Conservation (phyloP, 1,284 basidiomycete genomes). For the Puccinia novopanici region DNA sequence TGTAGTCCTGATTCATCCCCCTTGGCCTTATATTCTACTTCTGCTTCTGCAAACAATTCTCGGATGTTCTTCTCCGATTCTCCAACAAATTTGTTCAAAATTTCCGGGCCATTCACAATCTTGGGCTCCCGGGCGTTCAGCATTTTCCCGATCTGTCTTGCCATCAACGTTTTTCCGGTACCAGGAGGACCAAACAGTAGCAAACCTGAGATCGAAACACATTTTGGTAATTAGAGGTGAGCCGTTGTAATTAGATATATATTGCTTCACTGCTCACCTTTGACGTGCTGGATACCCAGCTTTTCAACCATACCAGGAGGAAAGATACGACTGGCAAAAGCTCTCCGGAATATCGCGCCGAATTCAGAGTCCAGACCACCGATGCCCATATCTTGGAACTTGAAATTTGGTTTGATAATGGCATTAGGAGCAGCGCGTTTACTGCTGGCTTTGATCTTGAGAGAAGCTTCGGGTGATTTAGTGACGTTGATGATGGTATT, state of each 20-base stretch:
- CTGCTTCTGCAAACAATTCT: slow-evolving; percentile 95
- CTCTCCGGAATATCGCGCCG: slow-evolving; percentile 93
- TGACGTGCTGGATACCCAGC: slow-evolving; percentile 97
- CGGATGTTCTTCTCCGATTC: slow-evolving; percentile 98
- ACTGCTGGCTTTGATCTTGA: slow-evolving; percentile 88
- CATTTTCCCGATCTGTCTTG: slow-evolving; percentile 99
- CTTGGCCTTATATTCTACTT: slow-evolving; percentile 98
- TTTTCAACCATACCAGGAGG: slow-evolving; percentile 95
- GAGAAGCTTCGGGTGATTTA: slow-evolving; percentile 75
- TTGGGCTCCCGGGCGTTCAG: slow-evolving; percentile 97
- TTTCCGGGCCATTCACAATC: slow-evolving; percentile 97
- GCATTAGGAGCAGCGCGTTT: slow-evolving; percentile 91
- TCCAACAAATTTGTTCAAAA: slow-evolving; percentile 96
- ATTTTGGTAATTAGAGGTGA: neutral
- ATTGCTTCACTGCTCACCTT: slow-evolving; percentile 65
- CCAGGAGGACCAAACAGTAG: slow-evolving; percentile 91
- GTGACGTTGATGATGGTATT: slow-evolving; percentile 86
- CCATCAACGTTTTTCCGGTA: no score
- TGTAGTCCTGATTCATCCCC: slow-evolving; percentile 97
- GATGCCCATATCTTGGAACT: slow-evolving; percentile 99
- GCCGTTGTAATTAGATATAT: neutral
- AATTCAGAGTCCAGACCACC: slow-evolving; percentile 96
- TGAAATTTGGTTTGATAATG: slow-evolving; percentile 96
- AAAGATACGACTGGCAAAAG: slow-evolving; percentile 96
- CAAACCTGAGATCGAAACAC: slow-evolving; percentile 67